These are phyloP conservation scores for Ephemerocybe angulata DNA, from an alignment of 768 basidiomycete species.

Conservation along the genomic window DNA sequence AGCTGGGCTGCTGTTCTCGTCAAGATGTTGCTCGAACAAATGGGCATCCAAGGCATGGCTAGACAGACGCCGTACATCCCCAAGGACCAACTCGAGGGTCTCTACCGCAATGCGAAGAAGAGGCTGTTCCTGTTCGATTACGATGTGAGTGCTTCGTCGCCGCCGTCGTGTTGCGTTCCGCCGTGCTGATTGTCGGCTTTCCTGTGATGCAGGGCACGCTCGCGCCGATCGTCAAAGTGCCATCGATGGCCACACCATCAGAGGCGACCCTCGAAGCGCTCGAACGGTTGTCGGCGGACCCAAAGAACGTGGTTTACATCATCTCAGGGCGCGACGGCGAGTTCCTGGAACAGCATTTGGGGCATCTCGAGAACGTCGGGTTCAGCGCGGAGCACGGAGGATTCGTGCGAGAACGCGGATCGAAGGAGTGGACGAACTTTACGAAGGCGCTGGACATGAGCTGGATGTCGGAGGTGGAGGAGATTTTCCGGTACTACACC, in stretches of 20 bases:
- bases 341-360: conserved; percentile 90
- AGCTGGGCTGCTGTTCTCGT: conserved; percentile 90
- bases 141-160: conserved; percentile 55
- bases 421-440: conserved; percentile 74
- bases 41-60: conserved; percentile 75
- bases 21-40: conserved; percentile 81
- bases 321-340: conserved; percentile 93
- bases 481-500: conserved; percentile 95
- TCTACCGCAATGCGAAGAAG: conserved; percentile 72
- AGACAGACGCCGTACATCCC: conserved; percentile 84
- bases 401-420: conserved; percentile 76
- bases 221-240: conserved; percentile 93
- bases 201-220: conserved; percentile 71
- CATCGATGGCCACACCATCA: conserved; percentile 83
- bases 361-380: conserved; percentile 76
- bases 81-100: conserved; percentile 48
- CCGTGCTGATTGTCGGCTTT: conserved; percentile 3
- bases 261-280: conserved; percentile 71
- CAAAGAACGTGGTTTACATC: conserved; percentile 91
- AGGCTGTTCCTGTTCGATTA: conserved; percentile 94
- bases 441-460: conserved; percentile 93
- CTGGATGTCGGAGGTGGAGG: conserved; percentile 94
- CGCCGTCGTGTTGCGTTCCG: not conserved
- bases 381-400: conserved; percentile 96
- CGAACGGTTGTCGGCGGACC: conserved; percentile 66